Conservation (phyloP, 495 filamentous ascomycete genomes). For the Apiosordaria backusii region DNA sequence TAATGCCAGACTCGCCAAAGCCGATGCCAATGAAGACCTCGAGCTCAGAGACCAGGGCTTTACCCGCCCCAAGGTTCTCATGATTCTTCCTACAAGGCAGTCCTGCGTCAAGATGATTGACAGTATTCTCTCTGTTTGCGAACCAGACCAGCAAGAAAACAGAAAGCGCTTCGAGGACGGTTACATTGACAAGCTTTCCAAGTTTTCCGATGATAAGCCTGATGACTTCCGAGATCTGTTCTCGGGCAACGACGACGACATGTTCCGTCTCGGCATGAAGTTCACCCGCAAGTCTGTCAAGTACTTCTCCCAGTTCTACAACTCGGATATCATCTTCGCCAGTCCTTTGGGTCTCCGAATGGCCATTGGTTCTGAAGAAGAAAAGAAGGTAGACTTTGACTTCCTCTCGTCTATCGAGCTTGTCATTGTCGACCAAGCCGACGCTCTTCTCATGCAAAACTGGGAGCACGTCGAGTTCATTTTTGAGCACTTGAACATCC, state of each 20-base stretch:
- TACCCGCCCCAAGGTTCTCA: conserved; percentile 86
- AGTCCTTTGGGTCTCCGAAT: conserved; percentile 85
- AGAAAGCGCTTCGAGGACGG: conserved; percentile 83
- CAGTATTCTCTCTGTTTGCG: conserved; percentile 64
- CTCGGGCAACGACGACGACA: conserved; percentile 90
- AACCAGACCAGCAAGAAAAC: conserved; percentile 91
- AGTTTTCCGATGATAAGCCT: conserved; percentile 70
- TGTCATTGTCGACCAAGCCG: conserved; percentile 84
- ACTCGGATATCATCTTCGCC: conserved; percentile 89
- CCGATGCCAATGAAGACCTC: conserved; percentile 54
- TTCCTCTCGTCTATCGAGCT: conserved; percentile 92
- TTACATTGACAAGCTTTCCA: conserved; percentile 63
- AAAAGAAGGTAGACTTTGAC: conserved; percentile 78
- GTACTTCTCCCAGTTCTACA: conserved; percentile 93
- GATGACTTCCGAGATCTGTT: conserved; percentile 90
- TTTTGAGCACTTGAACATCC: conserved; percentile 86
- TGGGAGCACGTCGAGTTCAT: conserved; percentile 94
- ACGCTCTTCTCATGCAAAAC: conserved; percentile 94
- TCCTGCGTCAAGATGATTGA: conserved; percentile 75
- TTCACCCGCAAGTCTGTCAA: conserved; percentile 94
- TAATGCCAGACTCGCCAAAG: conserved; percentile 65
- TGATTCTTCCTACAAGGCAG: conserved; percentile 82
- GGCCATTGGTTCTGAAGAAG: conserved; percentile 72
- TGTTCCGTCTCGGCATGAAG: conserved; percentile 89
- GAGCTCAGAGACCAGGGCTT: conserved; percentile 94